Evolutionary conservation across 23 red algal genomes (phyloP), one percentile per base, ranked within the genome.

Genomic region (Gracilariopsis chorda): DNA sequence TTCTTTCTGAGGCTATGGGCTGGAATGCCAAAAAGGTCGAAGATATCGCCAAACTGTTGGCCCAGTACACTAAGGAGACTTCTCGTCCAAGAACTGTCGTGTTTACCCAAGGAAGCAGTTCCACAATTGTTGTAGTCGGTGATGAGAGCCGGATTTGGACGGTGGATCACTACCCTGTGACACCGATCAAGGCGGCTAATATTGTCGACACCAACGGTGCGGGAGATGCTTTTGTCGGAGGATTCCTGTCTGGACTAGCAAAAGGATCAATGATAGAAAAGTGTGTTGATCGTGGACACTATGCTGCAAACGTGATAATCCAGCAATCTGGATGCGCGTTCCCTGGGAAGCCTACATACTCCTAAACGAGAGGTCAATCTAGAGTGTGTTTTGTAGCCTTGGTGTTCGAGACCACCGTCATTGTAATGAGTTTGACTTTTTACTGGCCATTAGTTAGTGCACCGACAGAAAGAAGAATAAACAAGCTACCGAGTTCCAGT

Each of bases 141-240:
- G 94, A 94, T 77, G 37, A 60, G 41, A 52, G 68, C 51, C 93
- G 91, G 53, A 77, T 99, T 48, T 95, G 93, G 93, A 83, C 86
- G 11, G 65, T 84, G 27, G 88, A 87, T 65, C 33, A 75, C 17
- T 99, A 80, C 36, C 90, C 90, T 2, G 88, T 96, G 34, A 94
- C 94, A 41, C 90, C 86, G 0, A 93, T 91, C 42, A 65, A 92
- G 78, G 48, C 69, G 7, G 75, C 90, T 19, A 90, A 96, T 32
- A 86, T 99, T 28, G 58, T 99, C 43, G 97, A 99, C 46, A 99
- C 97, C 21, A 99, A 99, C 69, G 97, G 97, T n/a, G 97, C 97
- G 19, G 97, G 97, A 34, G 97, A 99, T 92, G 97, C 97, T 2
- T 99, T 95, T 92, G 97, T 96, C 35, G 97, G 97, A 34, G 97